Base-by-base conservation (phyloP, 2,329 filamentous ascomycete species). In the Apiospora phragmitis region DNA sequence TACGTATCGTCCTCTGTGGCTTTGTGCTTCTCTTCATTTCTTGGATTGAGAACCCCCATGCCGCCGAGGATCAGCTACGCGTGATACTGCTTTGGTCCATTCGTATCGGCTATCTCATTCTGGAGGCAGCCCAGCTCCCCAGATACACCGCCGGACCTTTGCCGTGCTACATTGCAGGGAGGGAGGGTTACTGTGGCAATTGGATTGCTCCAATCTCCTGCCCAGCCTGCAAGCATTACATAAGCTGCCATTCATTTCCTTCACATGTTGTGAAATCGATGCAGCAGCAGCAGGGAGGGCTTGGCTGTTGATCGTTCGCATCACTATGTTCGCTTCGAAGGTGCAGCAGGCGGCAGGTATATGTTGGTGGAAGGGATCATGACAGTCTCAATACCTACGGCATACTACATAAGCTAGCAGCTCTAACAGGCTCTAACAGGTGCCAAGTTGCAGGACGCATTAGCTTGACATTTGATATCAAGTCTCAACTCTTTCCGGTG, bases 81-180 rank as follows among this genome's bases (percentile, higher is more conserved):
- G 11, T 24, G 47, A 12, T 49, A 26, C 47, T n/a, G 21, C 8
- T n/a, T n/a, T 49, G n/a, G 47, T 49, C 47, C 12, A 9, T 62
- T 62, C 55, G 55, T 62, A 62, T 62, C 55, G 55, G 55, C 32
- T 62, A 62, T 62, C 55, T n/a, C 32, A n/a, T n/a, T 38, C 35
- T 32, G 49, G 55, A 62, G 55, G 55, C 55, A 62, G 32, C 55
- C 51, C 51, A 62, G 49, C 49, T 4, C 26, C 29, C 51, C 29
- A 32, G 32, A 38, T 38, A 62, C 55, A 62, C 55, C 55, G 55
- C 55, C 51, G 26, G 35, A 12, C 55, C 55, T 62, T n/a, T 62
- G 55, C 32, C 55, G 55, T 62, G 5, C 29, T 59, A 59, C 51
- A 9, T 32, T 32, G 51, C 26, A 59, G 51, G 29, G 18, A 21